Conservation (phyloP, 78 protist genomes). For the Planoprotostelium fungivorum region DNA sequence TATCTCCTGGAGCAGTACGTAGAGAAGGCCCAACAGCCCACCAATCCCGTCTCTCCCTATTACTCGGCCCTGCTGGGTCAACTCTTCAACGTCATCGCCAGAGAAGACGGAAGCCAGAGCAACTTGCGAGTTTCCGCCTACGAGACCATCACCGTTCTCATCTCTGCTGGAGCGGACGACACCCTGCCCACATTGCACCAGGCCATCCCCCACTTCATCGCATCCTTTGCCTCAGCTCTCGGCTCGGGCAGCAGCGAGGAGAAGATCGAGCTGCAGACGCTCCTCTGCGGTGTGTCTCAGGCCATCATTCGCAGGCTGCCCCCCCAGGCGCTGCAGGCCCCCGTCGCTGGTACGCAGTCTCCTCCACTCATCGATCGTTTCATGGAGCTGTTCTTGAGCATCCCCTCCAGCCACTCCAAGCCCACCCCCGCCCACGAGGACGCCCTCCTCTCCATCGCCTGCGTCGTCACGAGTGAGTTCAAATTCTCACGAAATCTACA, state of each 20-base stretch:
- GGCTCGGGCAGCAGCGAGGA: conserved; percentile 9
- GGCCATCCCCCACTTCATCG: conserved; percentile 16
- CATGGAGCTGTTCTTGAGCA: conserved; percentile 58
- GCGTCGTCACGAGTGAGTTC: conserved; percentile 28
- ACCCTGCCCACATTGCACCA: background rate
- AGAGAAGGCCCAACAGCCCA: conserved; percentile 2
- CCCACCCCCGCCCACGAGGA: conserved; percentile 72
- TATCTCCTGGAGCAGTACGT: conserved; percentile 29
- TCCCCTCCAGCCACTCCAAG: conserved; percentile 20
- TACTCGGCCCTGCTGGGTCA: background rate
- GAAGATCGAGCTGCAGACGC: conserved; percentile 19
- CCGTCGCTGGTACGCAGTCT: background rate
- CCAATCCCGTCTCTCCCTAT: conserved; percentile 19
- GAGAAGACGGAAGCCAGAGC: conserved; percentile 48
- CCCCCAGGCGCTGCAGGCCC: conserved; percentile 17
- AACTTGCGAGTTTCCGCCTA: conserved; percentile 68
- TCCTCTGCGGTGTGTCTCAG: conserved; percentile 35
- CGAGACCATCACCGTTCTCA: conserved; percentile 65
- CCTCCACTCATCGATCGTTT: conserved; percentile 48
- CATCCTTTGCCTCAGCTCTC: background rate
- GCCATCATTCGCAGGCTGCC: conserved; percentile 24
- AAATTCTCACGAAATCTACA: background rate
- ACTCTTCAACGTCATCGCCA: conserved; percentile 5
- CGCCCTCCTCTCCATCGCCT: conserved; percentile 75
- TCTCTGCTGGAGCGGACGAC: conserved; percentile 16